Evolutionary conservation across 1,284 basidiomycete species (phyloP).

Genomic region (Cryptococcus sp.): DNA sequence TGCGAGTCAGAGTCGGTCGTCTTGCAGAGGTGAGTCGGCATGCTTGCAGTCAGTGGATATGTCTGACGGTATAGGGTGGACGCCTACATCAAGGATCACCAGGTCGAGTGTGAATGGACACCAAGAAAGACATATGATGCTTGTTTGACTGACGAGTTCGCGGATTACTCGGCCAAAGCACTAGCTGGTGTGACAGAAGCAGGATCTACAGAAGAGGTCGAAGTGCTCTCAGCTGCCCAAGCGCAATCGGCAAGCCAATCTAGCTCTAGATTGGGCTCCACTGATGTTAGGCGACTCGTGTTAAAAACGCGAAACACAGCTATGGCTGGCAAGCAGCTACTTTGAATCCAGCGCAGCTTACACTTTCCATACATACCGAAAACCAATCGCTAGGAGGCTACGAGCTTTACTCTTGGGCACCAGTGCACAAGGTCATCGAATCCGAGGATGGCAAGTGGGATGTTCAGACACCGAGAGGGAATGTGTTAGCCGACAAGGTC

Average conservation of each 20-base stretch:
- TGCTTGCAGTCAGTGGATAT: background rate
- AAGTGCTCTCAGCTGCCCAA: slow-evolving; percentile 8
- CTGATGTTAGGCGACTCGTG: slow-evolving; percentile 6
- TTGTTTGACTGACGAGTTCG: slow-evolving; percentile 30
- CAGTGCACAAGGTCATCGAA: slow-evolving; percentile 18
- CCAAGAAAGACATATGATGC: slow-evolving; percentile 32
- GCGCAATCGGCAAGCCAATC: slow-evolving; percentile 12
- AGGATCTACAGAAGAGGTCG: background rate
- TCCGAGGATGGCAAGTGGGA: slow-evolving; percentile 11
- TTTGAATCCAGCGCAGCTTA: slow-evolving; percentile 37
- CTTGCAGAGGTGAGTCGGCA: slow-evolving; percentile 12
- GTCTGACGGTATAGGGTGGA: slow-evolving; percentile 18
- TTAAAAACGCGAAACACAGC: slow-evolving; percentile 7
- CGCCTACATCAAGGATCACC: slow-evolving; percentile 24
- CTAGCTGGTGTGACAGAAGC: background rate
- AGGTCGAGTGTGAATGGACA: slow-evolving; percentile 37
- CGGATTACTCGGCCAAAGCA: slow-evolving; percentile 18
- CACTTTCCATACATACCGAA: slow-evolving; percentile 23
- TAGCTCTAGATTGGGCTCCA: no score
- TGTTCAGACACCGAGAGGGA: slow-evolving; percentile 31
- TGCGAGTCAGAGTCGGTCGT: slow-evolving; percentile 24
- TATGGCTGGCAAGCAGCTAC: slow-evolving; percentile 34
- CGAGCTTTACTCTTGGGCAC: slow-evolving; percentile 20
- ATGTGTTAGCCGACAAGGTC: slow-evolving; percentile 18
- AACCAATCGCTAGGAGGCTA: slow-evolving; percentile 20